These are phyloP conservation scores for Fusarium sp. DNA, from an alignment of 2,329 filamentous ascomycete species.

Conservation along the genomic window DNA sequence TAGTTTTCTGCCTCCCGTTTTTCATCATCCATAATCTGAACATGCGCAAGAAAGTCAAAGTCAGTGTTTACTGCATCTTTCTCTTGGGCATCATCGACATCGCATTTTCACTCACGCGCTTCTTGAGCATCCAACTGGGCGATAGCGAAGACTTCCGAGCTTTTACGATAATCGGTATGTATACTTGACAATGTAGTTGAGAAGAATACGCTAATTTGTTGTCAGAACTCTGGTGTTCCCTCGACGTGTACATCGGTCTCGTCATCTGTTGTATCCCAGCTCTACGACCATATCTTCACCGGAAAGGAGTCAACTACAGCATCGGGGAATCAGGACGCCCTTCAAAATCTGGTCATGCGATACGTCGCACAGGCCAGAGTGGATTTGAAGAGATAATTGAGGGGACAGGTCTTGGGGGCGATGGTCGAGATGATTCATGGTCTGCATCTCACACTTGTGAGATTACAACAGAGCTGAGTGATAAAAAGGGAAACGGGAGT, in stretches of 20 bases:
- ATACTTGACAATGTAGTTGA: accelerated
- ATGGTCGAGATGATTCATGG: neutral
- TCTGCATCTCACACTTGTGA: neutral
- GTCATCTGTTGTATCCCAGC: conserved; percentile 33
- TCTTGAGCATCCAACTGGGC: conserved; percentile 12
- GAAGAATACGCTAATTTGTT: too few species aligned
- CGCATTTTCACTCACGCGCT: conserved; percentile 29
- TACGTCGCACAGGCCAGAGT: neutral
- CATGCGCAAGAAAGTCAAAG: conserved; percentile 8
- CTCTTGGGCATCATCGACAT: conserved; percentile 31
- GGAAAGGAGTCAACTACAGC: conserved; percentile 1
- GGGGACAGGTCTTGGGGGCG: neutral
- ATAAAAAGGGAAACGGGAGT: conserved; percentile 15
- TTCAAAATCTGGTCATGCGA: neutral
- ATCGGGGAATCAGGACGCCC: neutral
- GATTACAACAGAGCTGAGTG: neutral
- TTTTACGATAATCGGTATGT: conserved; percentile 24
- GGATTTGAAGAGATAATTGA: conserved; percentile 28
- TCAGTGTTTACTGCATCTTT: conserved; percentile 27
- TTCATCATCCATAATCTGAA: conserved; percentile 17
- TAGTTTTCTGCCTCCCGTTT: conserved; percentile 19
- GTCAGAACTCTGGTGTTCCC: conserved; percentile 13
- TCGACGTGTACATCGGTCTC: conserved; percentile 28
- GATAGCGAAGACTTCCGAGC: neutral
- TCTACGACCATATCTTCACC: conserved; percentile 27